Evolutionary conservation across 2,329 filamentous ascomycete species (phyloP), one percentile per base, ranked within the genome.

Genomic region (Tympanopsis confertula): DNA sequence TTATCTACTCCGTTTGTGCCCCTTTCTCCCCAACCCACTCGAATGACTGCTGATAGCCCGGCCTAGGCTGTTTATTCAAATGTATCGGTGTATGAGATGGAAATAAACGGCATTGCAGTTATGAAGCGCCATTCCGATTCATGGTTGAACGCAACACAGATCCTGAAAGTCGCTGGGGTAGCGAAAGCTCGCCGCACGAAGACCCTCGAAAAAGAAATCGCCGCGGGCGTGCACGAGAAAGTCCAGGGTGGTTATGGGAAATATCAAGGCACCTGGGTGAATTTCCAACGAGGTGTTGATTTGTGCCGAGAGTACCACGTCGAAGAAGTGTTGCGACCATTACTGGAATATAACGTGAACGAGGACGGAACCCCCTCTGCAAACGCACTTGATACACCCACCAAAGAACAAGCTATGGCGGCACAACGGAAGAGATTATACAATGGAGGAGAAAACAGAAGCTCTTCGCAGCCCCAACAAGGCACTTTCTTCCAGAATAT

Each of bases 251-350:
- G 76, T 4, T 80, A 80, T 48, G 76, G 76, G 45, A 79, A 79
- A 56, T 81, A 81, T 49, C 76, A 81, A 53, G 76, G 76, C 36
- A 80, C 76, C 1, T 81, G 76, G 76, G 77, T 80, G 48, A 75
- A 70, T 52, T 80, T 78, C 50, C 66, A 69, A 43, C 65, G 75
- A 39, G 76, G 76, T 2, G 62, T 76, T 20, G 74, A 79, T 44
- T 74, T 81, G 47, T 79, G 75, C 49, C 65, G 71, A 28, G 30
- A 33, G 15, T 33, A 33, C 17, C 30, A 33, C 15, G 30, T 33
- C 15, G 30, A 33, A 18, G 30, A 17, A 15, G 10, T 33, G 15
- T 33, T 33, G 15, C 10, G 30, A 33, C 30, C 30, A 17, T 18
- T 33, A 7, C 30, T 33, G 7, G 30, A 33, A 33, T 33, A 33